phyloP scores from a whole-genome alignment of 2,329 filamentous ascomycete species.

The Kalaharituber pfeilii region DNA sequence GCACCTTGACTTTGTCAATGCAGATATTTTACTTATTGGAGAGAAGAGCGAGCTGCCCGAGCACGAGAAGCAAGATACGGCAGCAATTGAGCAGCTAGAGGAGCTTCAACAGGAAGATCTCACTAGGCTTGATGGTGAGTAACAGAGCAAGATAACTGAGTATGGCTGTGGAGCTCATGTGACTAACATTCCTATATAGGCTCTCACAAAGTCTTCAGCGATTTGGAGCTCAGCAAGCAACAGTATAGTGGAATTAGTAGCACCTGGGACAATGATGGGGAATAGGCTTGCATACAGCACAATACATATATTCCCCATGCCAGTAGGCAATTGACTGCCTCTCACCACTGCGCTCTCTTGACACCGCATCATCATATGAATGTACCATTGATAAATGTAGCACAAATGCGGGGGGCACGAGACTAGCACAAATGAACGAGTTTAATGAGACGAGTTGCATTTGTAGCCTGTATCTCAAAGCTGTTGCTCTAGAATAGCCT shows the following conservation, averaged over 20 bases:
- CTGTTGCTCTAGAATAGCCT: too few relatives aligned
- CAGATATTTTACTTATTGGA: slow-evolving; percentile 65
- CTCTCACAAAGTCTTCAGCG: slow-evolving; percentile 43
- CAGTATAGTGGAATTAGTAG: slow-evolving; percentile 15
- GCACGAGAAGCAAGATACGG: slow-evolving; percentile 41
- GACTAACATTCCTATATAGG: slow-evolving; percentile 26
- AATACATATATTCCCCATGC: too few relatives aligned
- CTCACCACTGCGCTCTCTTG: too few relatives aligned
- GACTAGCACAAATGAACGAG: too few relatives aligned
- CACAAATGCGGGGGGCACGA: too few relatives aligned
- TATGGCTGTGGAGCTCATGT: background rate
- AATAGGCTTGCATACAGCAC: too few relatives aligned
- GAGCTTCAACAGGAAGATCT: slow-evolving; percentile 56
- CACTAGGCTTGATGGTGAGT: slow-evolving; percentile 37
- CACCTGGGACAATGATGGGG: slow-evolving; percentile 5
- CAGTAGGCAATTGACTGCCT: too few relatives aligned
- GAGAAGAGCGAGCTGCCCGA: slow-evolving; percentile 42
- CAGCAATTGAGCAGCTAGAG: slow-evolving; percentile 56
- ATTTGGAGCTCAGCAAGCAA: slow-evolving; percentile 28
- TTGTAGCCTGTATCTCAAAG: too few relatives aligned
- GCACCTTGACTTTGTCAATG: slow-evolving; percentile 55
- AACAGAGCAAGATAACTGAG: too few relatives aligned
- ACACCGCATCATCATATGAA: too few relatives aligned
- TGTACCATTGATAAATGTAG: too few relatives aligned
- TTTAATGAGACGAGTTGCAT: too few relatives aligned